These are phyloP conservation scores for Mycena indigotica DNA, from an alignment of 768 basidiomycete genomes.

Conservation along the genomic window DNA sequence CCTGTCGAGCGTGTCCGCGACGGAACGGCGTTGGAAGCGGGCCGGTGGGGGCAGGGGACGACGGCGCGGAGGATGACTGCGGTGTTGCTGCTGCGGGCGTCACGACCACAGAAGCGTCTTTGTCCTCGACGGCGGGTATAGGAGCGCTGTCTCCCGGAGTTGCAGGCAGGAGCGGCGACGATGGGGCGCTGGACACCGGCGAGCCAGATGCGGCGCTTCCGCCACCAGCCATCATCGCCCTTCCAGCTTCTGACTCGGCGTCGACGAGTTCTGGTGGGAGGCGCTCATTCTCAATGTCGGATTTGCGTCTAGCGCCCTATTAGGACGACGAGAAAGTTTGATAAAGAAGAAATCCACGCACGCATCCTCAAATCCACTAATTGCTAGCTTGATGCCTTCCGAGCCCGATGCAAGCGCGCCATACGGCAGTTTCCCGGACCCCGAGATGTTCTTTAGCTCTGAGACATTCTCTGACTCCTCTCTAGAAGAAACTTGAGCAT, in stretches of 20 bases:
- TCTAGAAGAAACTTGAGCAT: not conserved
- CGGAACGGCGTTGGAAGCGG: conserved; percentile 49
- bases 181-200: conserved; percentile 43
- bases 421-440: conserved; percentile 74
- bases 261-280: conserved; percentile 94
- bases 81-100: not conserved
- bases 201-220: conserved; percentile 46
- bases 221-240: conserved; percentile 55
- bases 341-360: conserved; percentile 45
- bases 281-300: conserved; percentile 98
- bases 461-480: conserved; percentile 98
- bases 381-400: conserved; percentile 94
- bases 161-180: conserved; percentile 30
- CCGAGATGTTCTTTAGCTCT: conserved; percentile 90
- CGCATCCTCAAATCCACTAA: conserved; percentile 94
- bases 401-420: conserved; percentile 86
- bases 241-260: conserved; percentile 69
- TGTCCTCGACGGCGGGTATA: too few relatives aligned
- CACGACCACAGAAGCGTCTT: conserved; percentile 15
- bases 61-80: not conserved
- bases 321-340: not conserved
- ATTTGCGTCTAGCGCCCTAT: conserved; percentile 71
- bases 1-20: conserved; percentile 73
- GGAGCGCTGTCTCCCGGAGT: conserved; percentile 35
- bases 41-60: not conserved